Evolutionary conservation across 2,329 filamentous ascomycete species (phyloP), one percentile per base, ranked within the genome.

Genomic region (Diaporthe capsici): DNA sequence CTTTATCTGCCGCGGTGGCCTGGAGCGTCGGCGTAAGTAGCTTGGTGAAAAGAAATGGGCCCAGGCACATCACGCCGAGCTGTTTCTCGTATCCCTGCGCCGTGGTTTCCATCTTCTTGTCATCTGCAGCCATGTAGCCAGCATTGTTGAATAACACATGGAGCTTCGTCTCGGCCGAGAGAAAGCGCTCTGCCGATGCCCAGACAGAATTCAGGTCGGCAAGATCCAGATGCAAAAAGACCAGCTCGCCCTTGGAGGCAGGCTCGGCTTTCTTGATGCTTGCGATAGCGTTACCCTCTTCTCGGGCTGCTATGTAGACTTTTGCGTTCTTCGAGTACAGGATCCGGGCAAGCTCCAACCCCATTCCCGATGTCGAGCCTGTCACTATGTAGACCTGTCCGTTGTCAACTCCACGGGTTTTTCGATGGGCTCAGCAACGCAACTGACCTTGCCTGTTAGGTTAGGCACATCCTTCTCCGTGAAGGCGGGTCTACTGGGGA

Each of bases 261-360:
- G 77, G 68, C 39, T 25, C 51, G 20, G 74, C 53, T 2, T 74
- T 49, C 67, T 83, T 80, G 77, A 90, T 86, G n/a, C 79, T 75
- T 17, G 81, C 79, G 61, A 90, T 87, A 39, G 86, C 86, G 76
- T 86, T 87, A 13, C 81, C 77, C 53, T 82, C 77, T 10, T 83
- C 85, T 51, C 89, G 87, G 4, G 85, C 85, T 4, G 87, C 87
- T 58, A 90, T 80, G 79, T 90, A 90, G 53, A 91, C 86, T 9
- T 83, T 88, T 67, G 83, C 88, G 70, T 89, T 86, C 34, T 84
- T 84, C 2, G 81, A 78, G 79, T 90, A 91, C 17, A 91, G 84
- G 12, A 91, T 85, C 55, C 85, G 85, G 4, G 86, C 86, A 10
- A 84, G 85, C 74, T 86, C 84, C 47, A 83, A 77, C 20, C 85